Percentiles rank a stretch among this genome's conserved stretches.
Conservation (phyloP, 129 eudicot species). For the Chrysanthemum makinoi region DNA sequence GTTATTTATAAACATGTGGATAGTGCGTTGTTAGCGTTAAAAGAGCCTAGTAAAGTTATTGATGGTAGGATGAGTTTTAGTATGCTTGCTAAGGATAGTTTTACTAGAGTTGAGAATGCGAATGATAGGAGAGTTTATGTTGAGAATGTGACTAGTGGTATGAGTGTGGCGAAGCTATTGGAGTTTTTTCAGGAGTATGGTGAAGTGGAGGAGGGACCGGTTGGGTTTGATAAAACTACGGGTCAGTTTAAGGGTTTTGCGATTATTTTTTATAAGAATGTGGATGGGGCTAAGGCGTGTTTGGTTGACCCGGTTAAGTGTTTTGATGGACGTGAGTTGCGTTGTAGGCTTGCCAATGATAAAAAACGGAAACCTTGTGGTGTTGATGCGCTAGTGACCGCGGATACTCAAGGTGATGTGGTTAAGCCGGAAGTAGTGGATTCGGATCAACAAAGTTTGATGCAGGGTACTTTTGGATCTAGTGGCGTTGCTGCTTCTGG, state of each 20-base stretch:
- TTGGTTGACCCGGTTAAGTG: conserved; percentile 48
- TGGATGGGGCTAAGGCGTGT: conserved; percentile 52
- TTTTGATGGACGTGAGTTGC: conserved; percentile 36
- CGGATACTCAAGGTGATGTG: no score
- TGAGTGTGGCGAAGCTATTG: conserved; percentile 47
- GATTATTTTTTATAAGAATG: conserved; percentile 52
- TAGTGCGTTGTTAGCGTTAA: conserved; percentile 60
- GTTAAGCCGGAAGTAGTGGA: no score
- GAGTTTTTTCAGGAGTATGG: conserved; percentile 52
- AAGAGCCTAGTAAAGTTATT: conserved; percentile 74
- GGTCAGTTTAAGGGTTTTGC: conserved; percentile 69
- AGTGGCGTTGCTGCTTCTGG: neutral
- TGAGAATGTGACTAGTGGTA: conserved; percentile 45
- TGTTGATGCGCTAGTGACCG: no score
- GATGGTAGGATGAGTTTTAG: conserved; percentile 75
- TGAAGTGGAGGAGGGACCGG: conserved; percentile 68
- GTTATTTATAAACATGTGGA: conserved; percentile 78
- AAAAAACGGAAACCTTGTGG: no score
- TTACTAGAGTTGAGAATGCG: no score
- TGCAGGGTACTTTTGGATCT: no score
- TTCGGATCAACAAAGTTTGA: no score
- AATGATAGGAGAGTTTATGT: neutral
- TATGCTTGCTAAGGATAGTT: neutral
- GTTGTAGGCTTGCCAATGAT: conserved; percentile 47
- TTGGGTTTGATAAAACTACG: conserved; percentile 62